Percentiles rank a stretch among this genome's conserved stretches.
These are phyloP conservation scores for Camelina neglecta DNA, from an alignment of 345 rosid species.

Conservation along the genomic window DNA sequence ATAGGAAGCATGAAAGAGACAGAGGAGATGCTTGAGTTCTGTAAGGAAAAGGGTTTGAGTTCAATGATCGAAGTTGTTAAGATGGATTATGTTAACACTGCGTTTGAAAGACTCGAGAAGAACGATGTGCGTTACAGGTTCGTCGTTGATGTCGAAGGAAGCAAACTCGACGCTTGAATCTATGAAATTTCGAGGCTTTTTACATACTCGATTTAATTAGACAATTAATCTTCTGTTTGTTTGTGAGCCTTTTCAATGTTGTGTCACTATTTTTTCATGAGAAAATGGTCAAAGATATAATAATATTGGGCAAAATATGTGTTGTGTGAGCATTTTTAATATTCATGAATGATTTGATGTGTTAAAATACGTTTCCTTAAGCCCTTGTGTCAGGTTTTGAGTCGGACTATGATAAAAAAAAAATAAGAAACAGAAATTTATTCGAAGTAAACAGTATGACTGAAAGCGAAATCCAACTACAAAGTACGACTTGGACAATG, in stretches of 20 bases:
- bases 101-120: constrained; percentile 85
- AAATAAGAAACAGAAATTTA: background rate
- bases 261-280: constrained; percentile 19
- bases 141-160: constrained; percentile 87
- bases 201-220: background rate
- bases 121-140: constrained; percentile 94
- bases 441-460: constrained; percentile 12
- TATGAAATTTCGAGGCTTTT: constrained; percentile 12
- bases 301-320: background rate
- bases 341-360: background rate
- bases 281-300: background rate
- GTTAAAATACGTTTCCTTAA: background rate
- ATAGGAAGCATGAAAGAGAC: constrained; percentile 66
- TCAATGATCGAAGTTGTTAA: constrained; percentile 82
- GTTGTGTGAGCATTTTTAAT: background rate
- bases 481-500: background rate
- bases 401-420: background rate
- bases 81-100: constrained; percentile 84
- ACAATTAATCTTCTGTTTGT: constrained; percentile 12
- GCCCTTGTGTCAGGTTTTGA: background rate
- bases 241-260: constrained; percentile 8
- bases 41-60: constrained; percentile 62
- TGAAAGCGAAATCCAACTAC: constrained; percentile 17
- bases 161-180: constrained; percentile 58
- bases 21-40: constrained; percentile 57